Evolutionary conservation across 2,329 filamentous ascomycete genomes (phyloP).

Genomic region (Colletotrichum filicis): DNA sequence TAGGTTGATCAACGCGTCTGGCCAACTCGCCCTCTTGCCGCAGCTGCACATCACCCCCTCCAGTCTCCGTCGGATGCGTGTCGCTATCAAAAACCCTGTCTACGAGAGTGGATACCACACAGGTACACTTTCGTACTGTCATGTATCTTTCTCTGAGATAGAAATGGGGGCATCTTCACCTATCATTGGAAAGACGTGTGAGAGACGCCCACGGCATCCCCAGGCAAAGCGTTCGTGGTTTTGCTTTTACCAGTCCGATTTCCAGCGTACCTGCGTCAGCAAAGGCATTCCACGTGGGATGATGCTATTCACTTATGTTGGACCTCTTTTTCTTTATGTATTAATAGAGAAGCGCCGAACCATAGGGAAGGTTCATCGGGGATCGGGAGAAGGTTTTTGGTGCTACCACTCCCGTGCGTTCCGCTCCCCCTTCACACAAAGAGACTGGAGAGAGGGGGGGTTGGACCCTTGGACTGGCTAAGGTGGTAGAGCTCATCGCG

Average conservation of each 20-base stretch:
- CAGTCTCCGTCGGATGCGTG: conserved; percentile 27
- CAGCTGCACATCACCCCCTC: conserved; percentile 35
- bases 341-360: neutral
- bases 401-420: conserved; percentile 32
- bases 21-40: conserved; percentile 24
- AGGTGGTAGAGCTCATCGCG: conserved; percentile 2
- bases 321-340: neutral
- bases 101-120: conserved; percentile 5
- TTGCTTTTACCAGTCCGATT: conserved; percentile 1
- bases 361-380: conserved; percentile 10
- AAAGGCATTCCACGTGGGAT: conserved; percentile 14
- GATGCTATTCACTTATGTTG: conserved; percentile 3
- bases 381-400: conserved; percentile 21
- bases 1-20: conserved; percentile 28
- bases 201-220: neutral
- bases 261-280: conserved; percentile 31
- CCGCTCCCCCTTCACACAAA: conserved; percentile 29
- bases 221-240: conserved; percentile 2
- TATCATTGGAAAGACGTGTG: conserved; percentile 14
- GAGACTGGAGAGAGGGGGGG: neutral
- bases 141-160: conserved; percentile 12
- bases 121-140: conserved; percentile 27
- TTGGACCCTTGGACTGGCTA: conserved; percentile 24
- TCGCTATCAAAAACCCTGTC: conserved; percentile 31
- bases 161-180: conserved; percentile 6